Evolutionary conservation across 352 stramenopile genomes (phyloP).

Genomic region (Pythium utonaiense): DNA sequence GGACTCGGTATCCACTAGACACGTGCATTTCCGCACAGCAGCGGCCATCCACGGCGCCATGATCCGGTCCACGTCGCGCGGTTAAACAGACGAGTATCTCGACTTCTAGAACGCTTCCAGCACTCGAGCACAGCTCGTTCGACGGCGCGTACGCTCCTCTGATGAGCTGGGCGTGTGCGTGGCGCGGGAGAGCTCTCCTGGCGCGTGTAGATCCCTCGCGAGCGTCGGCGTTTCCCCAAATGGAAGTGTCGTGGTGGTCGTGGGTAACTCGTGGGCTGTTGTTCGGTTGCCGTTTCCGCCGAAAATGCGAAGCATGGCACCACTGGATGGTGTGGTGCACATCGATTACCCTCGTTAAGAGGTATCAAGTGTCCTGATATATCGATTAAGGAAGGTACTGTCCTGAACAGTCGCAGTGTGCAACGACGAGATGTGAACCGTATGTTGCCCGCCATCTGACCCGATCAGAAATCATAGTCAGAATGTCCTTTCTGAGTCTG

Average conservation of each 20-base stretch:
- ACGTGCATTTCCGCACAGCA: conserved; percentile 56
- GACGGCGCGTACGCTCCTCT: not conserved
- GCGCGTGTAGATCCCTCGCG: not conserved
- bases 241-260: not conserved
- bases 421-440: not conserved
- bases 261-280: conserved; percentile 1
- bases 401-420: not conserved
- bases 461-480: not conserved
- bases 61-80: not conserved
- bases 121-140: not conserved
- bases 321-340: conserved; percentile 6
- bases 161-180: not conserved
- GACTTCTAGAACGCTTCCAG: not conserved
- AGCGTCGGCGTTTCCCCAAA: not conserved
- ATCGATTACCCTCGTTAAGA: conserved; percentile 4
- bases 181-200: not conserved
- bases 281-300: conserved; percentile 23
- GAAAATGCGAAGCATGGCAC: not conserved
- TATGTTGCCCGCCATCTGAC: not conserved
- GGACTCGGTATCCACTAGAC: conserved; percentile 60
- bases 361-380: not conserved
- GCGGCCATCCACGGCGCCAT: conserved; percentile 6
- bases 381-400: not conserved
- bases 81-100: not conserved
- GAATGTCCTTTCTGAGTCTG: not conserved